These are phyloP conservation scores for Kodamaea ohmeri DNA, from an alignment of 1,139 yeast species.

Conservation along the genomic window DNA sequence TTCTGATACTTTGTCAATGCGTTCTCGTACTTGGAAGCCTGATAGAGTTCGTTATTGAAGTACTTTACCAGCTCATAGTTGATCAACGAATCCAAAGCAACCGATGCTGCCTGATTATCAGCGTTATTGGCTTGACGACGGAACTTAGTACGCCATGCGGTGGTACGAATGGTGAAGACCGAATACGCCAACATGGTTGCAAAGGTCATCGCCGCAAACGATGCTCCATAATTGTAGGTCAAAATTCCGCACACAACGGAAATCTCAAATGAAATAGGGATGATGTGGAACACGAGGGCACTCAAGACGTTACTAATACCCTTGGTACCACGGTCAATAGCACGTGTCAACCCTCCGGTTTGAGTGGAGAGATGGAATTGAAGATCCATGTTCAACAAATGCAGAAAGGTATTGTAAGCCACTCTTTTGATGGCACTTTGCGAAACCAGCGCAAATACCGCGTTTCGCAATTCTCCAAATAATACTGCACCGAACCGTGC, in stretches of 20 bases:
- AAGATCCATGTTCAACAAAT: conserved; percentile 77
- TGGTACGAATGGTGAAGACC: conserved; percentile 81
- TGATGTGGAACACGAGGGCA: conserved; percentile 95
- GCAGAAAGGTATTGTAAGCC: conserved; percentile 83
- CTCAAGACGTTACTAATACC: conserved; percentile 91
- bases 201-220: conserved; percentile 87
- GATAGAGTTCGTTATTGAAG: conserved; percentile 83
- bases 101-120: conserved; percentile 90
- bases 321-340: conserved; percentile 96
- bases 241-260: conserved; percentile 89
- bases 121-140: conserved; percentile 91
- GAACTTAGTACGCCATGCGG: conserved; percentile 95
- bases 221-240: conserved; percentile 85
- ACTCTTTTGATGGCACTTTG: conserved; percentile 92
- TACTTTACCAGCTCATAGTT: conserved; percentile 94
- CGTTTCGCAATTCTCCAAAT: conserved; percentile 92
- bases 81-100: conserved; percentile 89
- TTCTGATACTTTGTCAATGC: conserved; percentile 75
- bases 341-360: conserved; percentile 94
- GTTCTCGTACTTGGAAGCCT: conserved; percentile 75
- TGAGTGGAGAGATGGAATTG: conserved; percentile 89
- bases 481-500: conserved; percentile 93
- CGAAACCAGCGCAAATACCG: conserved; percentile 92
- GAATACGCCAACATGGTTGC: conserved; percentile 87
- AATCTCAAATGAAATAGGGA: conserved; percentile 91